These are phyloP conservation scores for Dendrocalamus sinicus DNA, from an alignment of 176 grass and related monocot genomes.

Conservation along the genomic window DNA sequence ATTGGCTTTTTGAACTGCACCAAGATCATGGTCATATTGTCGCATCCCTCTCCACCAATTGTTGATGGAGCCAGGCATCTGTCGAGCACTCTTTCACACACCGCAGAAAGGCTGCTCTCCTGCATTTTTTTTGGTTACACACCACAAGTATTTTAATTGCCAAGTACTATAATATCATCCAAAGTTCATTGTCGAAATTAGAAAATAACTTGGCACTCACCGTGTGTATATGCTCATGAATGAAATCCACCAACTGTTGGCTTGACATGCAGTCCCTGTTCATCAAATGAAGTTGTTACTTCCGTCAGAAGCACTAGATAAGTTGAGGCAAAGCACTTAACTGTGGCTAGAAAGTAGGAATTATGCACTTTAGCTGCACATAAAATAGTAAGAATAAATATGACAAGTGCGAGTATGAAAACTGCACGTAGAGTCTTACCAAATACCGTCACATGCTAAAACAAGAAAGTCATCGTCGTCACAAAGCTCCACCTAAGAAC, in stretches of 20 bases:
- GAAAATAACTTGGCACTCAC: constrained; percentile 49
- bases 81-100: constrained; percentile 85
- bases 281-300: constrained; percentile 36
- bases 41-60: constrained; percentile 69
- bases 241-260: constrained; percentile 92
- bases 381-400: constrained; percentile 7
- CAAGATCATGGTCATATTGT: constrained; percentile 99
- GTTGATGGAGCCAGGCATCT: constrained; percentile 87
- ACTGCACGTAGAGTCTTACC: constrained; percentile 55
- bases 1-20: constrained; percentile 82
- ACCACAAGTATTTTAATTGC: not conserved
- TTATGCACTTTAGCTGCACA: constrained; percentile 30
- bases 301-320: not conserved
- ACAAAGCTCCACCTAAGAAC: constrained; percentile 71
- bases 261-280: constrained; percentile 96
- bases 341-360: not conserved
- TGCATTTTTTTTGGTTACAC: constrained; percentile 43
- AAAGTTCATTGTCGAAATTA: constrained; percentile 1
- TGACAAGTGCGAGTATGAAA: not conserved
- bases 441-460: constrained; percentile 91
- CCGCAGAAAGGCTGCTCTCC: constrained; percentile 76
- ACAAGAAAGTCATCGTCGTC: constrained; percentile 85
- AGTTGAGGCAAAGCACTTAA: constrained; percentile 21
- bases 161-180: not conserved
- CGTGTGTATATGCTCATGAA: constrained; percentile 77